These are phyloP conservation scores for Penicillium sp. DNA, from an alignment of 2,329 filamentous ascomycete species.

Conservation along the genomic window DNA sequence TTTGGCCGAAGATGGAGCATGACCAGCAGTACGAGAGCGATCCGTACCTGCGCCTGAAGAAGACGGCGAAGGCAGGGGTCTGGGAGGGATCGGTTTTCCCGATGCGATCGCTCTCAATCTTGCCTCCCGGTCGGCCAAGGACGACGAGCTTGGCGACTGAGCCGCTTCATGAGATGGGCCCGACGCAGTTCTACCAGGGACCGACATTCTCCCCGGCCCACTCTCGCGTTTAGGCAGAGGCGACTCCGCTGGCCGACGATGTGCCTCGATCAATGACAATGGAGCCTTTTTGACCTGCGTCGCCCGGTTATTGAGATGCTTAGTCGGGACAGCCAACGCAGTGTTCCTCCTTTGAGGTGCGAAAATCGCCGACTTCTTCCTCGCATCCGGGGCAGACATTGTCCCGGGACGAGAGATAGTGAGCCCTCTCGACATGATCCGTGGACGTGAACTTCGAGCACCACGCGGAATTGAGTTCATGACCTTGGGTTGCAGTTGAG, in stretches of 20 bases:
- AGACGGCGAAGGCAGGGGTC: background rate
- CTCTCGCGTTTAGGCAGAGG: conserved; percentile 10
- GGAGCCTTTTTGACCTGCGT: conserved; percentile 37
- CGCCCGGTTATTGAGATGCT: conserved; percentile 36
- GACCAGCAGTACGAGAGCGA: background rate
- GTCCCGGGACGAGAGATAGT: background rate
- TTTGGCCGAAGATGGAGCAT: background rate
- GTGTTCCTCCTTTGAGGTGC: conserved; percentile 32
- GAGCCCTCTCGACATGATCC: background rate
- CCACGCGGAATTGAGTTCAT: conserved; percentile 29
- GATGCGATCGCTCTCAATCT: conserved; percentile 21
- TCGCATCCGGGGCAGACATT: background rate
- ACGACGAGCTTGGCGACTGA: conserved; percentile 2
- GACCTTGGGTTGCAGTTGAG: conserved; percentile 53
- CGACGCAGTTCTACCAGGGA: background rate
- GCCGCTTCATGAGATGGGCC: background rate
- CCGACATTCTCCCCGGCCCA: conserved; percentile 15
- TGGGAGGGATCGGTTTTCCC: conserved; percentile 15
- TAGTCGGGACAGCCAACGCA: conserved; percentile 35
- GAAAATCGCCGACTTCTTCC: conserved; percentile 32
- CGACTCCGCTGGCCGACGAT: conserved; percentile 26
- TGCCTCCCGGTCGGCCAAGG: conserved; percentile 13
- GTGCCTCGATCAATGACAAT: conserved; percentile 38
- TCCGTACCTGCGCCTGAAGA: background rate
- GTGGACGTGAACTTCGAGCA: background rate